These are phyloP conservation scores for Limnomonas spitsbergensis DNA, from an alignment of 139 green algal species.

Conservation along the genomic window DNA sequence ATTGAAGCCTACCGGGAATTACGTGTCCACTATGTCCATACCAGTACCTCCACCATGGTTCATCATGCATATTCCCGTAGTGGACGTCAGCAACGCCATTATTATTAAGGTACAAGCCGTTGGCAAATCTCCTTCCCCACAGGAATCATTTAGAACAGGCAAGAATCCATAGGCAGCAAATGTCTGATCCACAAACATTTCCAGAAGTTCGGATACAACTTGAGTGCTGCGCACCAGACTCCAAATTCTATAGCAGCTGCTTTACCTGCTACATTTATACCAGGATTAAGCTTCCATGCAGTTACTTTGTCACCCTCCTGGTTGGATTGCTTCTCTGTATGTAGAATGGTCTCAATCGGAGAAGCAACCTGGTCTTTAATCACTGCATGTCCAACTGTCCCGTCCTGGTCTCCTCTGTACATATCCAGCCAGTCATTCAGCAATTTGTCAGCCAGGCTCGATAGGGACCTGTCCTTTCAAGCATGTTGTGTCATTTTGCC, in stretches of 20 bases:
- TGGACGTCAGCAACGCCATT: slow-evolving; percentile 1
- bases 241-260: slow-evolving; percentile 28
- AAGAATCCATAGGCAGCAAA: not conserved
- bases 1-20: not conserved
- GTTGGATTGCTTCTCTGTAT: too few species aligned
- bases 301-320: slow-evolving; percentile 65
- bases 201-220: not conserved
- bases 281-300: slow-evolving; percentile 86
- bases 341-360: slow-evolving; percentile 69
- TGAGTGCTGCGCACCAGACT: not conserved
- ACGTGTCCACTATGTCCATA: not conserved
- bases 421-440: not conserved
- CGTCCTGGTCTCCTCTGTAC: not conserved
- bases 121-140: not conserved
- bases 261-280: slow-evolving; percentile 44
- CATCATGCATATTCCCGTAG: not conserved
- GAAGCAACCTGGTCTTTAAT: slow-evolving; percentile 77
- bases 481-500: not conserved
- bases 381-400: slow-evolving; percentile 46
- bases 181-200: not conserved
- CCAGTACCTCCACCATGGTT: not conserved
- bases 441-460: not conserved
- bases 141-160: not conserved
- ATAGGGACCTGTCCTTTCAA: not conserved
- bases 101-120: not conserved